These are phyloP conservation scores for Rhinocladiella mackenziei DNA, from an alignment of 2,329 filamentous ascomycete species.

Conservation along the genomic window DNA sequence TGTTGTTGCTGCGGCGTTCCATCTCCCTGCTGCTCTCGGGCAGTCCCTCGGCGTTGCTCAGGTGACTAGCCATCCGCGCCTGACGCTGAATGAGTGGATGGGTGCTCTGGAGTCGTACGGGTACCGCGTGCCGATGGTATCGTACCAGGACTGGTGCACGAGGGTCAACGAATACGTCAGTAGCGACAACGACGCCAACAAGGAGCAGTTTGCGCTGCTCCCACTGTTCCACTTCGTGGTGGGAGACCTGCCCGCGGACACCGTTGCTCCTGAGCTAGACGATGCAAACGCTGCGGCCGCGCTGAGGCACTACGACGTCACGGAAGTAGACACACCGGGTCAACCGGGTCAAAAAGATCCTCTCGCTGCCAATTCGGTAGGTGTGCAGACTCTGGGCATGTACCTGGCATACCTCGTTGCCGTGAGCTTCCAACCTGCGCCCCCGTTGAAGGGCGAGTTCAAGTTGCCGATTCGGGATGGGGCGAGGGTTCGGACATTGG, in stretches of 20 bases:
- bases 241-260: conserved; percentile 64
- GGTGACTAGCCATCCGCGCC: conserved; percentile 72
- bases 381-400: conserved; percentile 59
- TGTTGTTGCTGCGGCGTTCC: conserved; percentile 68
- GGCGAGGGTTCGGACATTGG: too few relatives aligned
- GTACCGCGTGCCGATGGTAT: conserved; percentile 68
- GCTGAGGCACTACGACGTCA: conserved; percentile 62
- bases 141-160: conserved; percentile 62
- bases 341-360: conserved; percentile 55
- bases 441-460: too few relatives aligned
- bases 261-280: conserved; percentile 69
- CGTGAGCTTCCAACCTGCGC: conserved; percentile 58
- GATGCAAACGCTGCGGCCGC: conserved; percentile 64
- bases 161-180: too few relatives aligned
- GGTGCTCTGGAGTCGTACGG: conserved; percentile 67
- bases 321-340: conserved; percentile 53
- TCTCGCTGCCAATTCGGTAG: too few relatives aligned
- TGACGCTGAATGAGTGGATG: conserved; percentile 76
- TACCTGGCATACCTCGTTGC: conserved; percentile 62
- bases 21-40: conserved; percentile 45
- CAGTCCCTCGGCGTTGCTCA: conserved; percentile 60
- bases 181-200: conserved; percentile 65
- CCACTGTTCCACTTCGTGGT: conserved; percentile 72
- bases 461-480: too few relatives aligned
- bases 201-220: conserved; percentile 64